Conservation (phyloP, 768 basidiomycete genomes). For the Scleroderma citrinum region DNA sequence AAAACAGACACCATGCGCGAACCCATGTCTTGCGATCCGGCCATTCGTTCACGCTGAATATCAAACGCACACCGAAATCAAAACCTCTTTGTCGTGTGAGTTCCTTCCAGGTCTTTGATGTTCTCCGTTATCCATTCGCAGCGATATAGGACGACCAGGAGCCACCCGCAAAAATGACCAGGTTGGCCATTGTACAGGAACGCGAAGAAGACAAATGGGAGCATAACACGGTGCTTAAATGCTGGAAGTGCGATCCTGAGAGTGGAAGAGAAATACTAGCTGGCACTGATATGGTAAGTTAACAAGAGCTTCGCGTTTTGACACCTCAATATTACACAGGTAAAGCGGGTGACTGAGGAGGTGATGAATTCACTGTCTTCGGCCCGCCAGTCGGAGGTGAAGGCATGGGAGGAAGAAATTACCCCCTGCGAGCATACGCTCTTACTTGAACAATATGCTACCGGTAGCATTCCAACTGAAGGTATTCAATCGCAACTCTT, state of each 20-base stretch:
- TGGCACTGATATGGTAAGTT: conserved; percentile 30
- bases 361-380: conserved; percentile 83
- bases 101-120: conserved; percentile 5
- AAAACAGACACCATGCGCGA: conserved; percentile 62
- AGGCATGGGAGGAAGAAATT: conserved; percentile 98
- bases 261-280: conserved; percentile 41
- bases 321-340: conserved; percentile 26
- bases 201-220: conserved; percentile 88
- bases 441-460: conserved; percentile 41
- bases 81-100: conserved; percentile 60
- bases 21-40: conserved; percentile 67
- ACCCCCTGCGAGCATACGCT: conserved; percentile 76
- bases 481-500: conserved; percentile 8
- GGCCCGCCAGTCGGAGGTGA: conserved; percentile 88
- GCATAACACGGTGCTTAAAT: conserved; percentile 55
- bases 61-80: conserved; percentile 62
- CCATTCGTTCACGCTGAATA: conserved; percentile 74
- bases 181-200: conserved; percentile 83
- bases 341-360: conserved; percentile 52
- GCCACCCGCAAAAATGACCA: conserved; percentile 85
- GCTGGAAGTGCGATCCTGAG: conserved; percentile 65
- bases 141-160: conserved; percentile 57
- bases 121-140: neutral
- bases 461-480: conserved; percentile 21
- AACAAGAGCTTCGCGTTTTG: neutral